Evolutionary conservation across 2,329 filamentous ascomycete species (phyloP), one percentile per base, ranked within the genome.

Genomic region (Ophiostoma australiae): DNA sequence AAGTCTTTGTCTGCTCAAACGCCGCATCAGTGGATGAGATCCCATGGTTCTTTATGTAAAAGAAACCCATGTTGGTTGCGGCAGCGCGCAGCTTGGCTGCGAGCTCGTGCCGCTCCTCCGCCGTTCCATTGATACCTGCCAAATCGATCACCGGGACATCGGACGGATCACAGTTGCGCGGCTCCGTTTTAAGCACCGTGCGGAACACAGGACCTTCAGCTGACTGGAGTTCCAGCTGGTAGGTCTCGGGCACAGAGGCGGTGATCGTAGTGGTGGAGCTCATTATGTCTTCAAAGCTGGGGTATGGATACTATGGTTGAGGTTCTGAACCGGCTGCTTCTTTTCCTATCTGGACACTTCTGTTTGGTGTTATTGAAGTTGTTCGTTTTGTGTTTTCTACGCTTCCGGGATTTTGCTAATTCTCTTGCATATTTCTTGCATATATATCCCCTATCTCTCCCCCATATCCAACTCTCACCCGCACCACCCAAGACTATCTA

Each of bases 21-120:
- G 61, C 69, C 3, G 69, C 44, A 5, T 70, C 15, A 5, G 58
- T 66, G 11, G 66, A 67, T n/a, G 41, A 33, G 44, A 67, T 37
- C 1, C 69, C 61, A 41, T 70, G 69, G 39, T 70, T 66, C 44
- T 70, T 66, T 31, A 66, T 66, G 69, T 70, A 70, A 66, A 70
- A 66, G 33, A 70, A 70, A 4, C 69, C 69, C 52, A 35, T 69
- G 44, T 41, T 70, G 31, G 35, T 69, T 11, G 35, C 68, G 4
- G 68, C 68, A 11, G 37, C 66, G 20, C 66, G 35, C 13, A 67
- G 39, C n/a, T 27, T 41, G n/a, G n/a, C 66, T 39, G 66, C 66
- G 17, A 67, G 66, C 23, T 27, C 35, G 15, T 23, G 11, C n/a
- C 66, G 66, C 27, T 67, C 66, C 37, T 44, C 66, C 17, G 37